Evolutionary conservation across 331 rosid species (phyloP).

Genomic region (Acacia concinna): DNA sequence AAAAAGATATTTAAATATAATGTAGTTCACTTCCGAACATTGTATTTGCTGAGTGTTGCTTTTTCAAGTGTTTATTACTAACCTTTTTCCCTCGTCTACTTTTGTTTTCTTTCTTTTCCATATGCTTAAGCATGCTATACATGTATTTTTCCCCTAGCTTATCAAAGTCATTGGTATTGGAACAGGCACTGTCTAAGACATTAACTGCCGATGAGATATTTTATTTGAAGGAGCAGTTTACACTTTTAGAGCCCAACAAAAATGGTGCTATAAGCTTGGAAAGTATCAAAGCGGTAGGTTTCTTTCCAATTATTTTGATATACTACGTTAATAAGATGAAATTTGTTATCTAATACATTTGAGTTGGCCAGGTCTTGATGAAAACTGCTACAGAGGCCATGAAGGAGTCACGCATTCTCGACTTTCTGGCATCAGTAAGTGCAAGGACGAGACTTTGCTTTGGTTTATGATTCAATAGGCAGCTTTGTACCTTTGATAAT

Average conservation of each 20-base stretch:
- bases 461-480: background rate
- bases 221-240: constrained; percentile 76
- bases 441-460: constrained; percentile 4
- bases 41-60: background rate
- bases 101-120: background rate
- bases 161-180: constrained; percentile 24
- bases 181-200: constrained; percentile 83
- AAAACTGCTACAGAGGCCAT: constrained; percentile 83
- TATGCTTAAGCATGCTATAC: constrained; percentile 5
- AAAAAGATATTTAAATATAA: constrained; percentile 1
- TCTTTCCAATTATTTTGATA: constrained; percentile 26
- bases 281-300: constrained; percentile 75
- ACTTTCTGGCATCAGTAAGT: constrained; percentile 76
- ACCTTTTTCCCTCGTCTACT: background rate
- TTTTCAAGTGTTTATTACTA: background rate
- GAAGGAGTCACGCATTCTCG: constrained; percentile 83
- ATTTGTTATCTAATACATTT: constrained; percentile 36
- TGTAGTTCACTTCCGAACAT: background rate
- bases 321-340: constrained; percentile 12
- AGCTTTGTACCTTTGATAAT: constrained; percentile 4
- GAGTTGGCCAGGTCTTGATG: constrained; percentile 67
- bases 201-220: constrained; percentile 62
- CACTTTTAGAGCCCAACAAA: constrained; percentile 78
- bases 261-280: constrained; percentile 75
- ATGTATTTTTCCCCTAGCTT: constrained; percentile 7